Base-by-base conservation (phyloP, 2,329 filamentous ascomycete species). In the Bipolaris gigantea region DNA sequence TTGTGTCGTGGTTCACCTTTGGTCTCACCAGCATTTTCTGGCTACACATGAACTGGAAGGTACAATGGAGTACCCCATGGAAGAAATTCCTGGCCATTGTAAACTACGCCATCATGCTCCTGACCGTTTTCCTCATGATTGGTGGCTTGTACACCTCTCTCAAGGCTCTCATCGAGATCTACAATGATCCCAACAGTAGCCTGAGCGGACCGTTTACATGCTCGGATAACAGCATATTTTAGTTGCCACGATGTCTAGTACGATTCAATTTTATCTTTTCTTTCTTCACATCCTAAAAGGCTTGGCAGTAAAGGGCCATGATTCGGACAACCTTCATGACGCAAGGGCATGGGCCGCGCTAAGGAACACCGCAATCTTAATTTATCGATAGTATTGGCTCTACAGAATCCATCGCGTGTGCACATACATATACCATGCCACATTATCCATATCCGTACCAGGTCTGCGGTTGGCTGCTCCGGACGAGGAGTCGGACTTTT, bases 1-100 rank as follows among this genome's bases (percentile, higher is more conserved):
- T 89, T 55, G 82, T 83, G 25, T 84, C 80, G 48, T 89, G 86
- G 86, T 89, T 89, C 70, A 86, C 83, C 15, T 81, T 76, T 50
- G 77, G 77, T 0, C 58, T 80, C 1, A 75, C 73, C 32, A 77
- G 75, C 21, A 59, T 77, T 1, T 80, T 79, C 65, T 80, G 78
- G 77, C 59, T 80, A 51, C 75, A 76, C 57, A 64, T 83, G 32
- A 79, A 82, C 61, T 74, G 70, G 55, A 73, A 75, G 54, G 27
- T 39, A 16, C 64, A 67, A 43, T 65, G 59, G 47, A 66, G 55
- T 38, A 52, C 61, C 21, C 53, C 60, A 10, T 46, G 48, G 18
- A 82, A 82, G 69, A 78, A 77, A 39, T 59, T 57, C 2, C 63
- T 83, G 33, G 77, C 77, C 3, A 59, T 75, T 5, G n/a, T 80